Conservation (phyloP, 345 rosid genomes). For the Euphorbia tirucalli region DNA sequence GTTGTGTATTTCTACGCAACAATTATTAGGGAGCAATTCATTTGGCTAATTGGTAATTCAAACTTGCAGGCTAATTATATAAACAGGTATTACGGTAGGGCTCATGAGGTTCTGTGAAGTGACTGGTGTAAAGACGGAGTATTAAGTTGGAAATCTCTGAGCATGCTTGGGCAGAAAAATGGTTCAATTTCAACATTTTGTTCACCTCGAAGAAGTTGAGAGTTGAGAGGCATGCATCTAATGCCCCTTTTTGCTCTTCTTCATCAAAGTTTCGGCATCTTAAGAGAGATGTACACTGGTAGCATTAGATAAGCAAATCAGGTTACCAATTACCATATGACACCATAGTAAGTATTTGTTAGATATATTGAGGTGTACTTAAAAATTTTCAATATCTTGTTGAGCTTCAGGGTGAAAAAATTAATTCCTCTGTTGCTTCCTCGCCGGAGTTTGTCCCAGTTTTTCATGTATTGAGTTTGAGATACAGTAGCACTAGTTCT, state of each 20-base stretch:
- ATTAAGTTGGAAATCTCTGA: neutral
- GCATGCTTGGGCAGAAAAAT: neutral
- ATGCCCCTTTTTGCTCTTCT: neutral
- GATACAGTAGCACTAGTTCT: neutral
- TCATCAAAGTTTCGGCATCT: neutral
- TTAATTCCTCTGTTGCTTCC: no score
- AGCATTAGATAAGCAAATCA: neutral
- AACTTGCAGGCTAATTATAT: conserved; percentile 68
- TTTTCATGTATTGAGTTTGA: neutral
- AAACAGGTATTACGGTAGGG: conserved; percentile 89
- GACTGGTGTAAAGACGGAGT: neutral
- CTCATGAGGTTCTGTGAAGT: conserved; percentile 64
- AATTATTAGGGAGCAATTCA: neutral
- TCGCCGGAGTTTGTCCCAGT: no score
- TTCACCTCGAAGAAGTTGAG: neutral
- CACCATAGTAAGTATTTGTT: no score
- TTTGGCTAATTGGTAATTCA: conserved; percentile 1
- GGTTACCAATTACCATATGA: no score
- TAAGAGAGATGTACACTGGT: neutral
- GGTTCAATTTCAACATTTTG: neutral
- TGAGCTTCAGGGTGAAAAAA: no score
- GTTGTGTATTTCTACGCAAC: neutral
- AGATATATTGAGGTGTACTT: no score
- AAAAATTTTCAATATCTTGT: no score
- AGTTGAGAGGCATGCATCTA: neutral